Conservation (phyloP, 164 flowering plant species). For the Vitis cinerea region DNA sequence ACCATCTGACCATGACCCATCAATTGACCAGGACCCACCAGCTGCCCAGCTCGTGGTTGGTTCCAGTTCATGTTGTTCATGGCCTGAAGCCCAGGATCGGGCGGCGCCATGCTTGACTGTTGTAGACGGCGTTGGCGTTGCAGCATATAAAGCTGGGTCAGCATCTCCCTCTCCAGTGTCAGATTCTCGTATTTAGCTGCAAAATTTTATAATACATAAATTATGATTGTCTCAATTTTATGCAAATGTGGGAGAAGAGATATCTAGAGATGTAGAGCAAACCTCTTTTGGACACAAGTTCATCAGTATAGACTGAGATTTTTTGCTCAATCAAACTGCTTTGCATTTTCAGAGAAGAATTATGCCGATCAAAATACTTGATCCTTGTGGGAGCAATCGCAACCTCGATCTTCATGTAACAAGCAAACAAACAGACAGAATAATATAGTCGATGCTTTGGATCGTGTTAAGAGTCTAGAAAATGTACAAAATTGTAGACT, state of each 20-base stretch:
- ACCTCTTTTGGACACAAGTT: slow-evolving; percentile 23
- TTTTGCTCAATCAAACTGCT: slow-evolving; percentile 6
- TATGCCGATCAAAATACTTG: slow-evolving; percentile 5
- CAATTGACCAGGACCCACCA: too few relatives aligned
- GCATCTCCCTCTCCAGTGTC: slow-evolving; percentile 10
- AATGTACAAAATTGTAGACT: not conserved
- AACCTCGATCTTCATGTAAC: slow-evolving; percentile 7
- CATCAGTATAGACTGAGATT: not conserved
- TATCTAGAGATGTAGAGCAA: not conserved
- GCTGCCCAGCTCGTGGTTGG: too few relatives aligned
- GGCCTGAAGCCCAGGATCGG: too few relatives aligned
- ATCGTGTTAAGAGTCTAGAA: too few relatives aligned
- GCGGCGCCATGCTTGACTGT: too few relatives aligned
- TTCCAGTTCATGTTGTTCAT: too few relatives aligned
- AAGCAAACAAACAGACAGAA: not conserved
- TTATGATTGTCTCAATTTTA: not conserved
- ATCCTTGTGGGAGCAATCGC: slow-evolving; percentile 6
- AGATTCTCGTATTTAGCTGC: slow-evolving; percentile 20
- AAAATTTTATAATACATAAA: not conserved
- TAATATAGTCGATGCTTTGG: too few relatives aligned
- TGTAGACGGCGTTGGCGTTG: too few relatives aligned
- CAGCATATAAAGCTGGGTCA: not conserved
- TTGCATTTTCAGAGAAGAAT: slow-evolving; percentile 7
- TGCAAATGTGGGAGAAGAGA: too few relatives aligned
- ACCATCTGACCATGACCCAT: too few relatives aligned